phyloP scores from a whole-genome alignment of 208 protist species.

The Crithidia mellificae region DNA sequence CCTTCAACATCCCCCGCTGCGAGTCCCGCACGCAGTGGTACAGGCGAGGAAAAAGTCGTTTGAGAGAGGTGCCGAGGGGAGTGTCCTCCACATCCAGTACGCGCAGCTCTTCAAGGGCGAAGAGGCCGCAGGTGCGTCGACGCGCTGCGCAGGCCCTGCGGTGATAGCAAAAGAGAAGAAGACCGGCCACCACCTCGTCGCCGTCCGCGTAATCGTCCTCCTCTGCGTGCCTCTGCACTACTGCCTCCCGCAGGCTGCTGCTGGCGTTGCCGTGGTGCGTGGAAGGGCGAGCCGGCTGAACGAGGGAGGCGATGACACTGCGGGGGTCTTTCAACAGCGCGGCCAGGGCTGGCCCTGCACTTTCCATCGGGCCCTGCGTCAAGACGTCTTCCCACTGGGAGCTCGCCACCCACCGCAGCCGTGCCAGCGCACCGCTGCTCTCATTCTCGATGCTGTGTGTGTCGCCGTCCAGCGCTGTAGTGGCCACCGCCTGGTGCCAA shows the following conservation, averaged over 20 bases:
- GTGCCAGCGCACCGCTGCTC: not conserved
- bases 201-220: too few relatives aligned
- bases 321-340: not conserved
- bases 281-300: too few relatives aligned
- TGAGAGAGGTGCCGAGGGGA: not conserved
- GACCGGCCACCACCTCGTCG: too few relatives aligned
- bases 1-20: not conserved
- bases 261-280: not conserved
- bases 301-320: not conserved
- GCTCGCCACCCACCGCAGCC: not conserved
- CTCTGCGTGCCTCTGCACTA: too few relatives aligned
- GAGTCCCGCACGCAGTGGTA: constrained; percentile 2
- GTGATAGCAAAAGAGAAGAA: not conserved
- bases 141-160: not conserved
- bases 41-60: not conserved
- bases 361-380: not conserved
- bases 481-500: too few relatives aligned
- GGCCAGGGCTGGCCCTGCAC: not conserved
- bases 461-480: too few relatives aligned
- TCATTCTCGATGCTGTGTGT: too few relatives aligned
- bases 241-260: not conserved
- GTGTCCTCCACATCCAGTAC: constrained; percentile 1
- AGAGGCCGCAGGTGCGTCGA: not conserved
- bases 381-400: constrained; percentile 11
- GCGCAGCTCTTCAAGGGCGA: not conserved